Evolutionary conservation across 805 yeast species (phyloP).

Genomic region (Hanseniaspora vineae): DNA sequence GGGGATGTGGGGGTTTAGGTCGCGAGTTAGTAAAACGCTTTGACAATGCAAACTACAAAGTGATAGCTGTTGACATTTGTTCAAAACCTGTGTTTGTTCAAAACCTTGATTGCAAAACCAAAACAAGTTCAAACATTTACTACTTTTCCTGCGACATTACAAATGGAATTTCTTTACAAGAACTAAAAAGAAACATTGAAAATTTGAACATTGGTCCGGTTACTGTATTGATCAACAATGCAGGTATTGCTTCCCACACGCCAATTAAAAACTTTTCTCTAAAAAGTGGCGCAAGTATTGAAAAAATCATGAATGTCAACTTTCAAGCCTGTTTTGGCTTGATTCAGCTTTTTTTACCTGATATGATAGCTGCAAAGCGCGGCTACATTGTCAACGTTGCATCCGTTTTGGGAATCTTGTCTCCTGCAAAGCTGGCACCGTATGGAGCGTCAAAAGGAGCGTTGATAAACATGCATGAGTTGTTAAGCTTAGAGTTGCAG

Average conservation of each 20-base stretch:
- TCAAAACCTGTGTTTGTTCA: slow-evolving; percentile 13
- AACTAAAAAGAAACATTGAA: slow-evolving; percentile 22
- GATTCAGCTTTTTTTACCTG: slow-evolving; percentile 58
- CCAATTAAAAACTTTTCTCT: slow-evolving; percentile 39
- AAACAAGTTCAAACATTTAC: slow-evolving; percentile 24
- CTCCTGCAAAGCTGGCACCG: slow-evolving; percentile 68
- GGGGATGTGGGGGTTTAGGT: slow-evolving; percentile 78
- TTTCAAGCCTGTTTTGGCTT: slow-evolving; percentile 58
- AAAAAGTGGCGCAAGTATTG: slow-evolving; percentile 35
- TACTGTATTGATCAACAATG: slow-evolving; percentile 70
- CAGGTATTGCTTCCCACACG: slow-evolving; percentile 58
- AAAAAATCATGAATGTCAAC: slow-evolving; percentile 51
- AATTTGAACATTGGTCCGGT: slow-evolving; percentile 42
- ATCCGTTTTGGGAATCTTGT: slow-evolving; percentile 71
- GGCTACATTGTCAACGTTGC: slow-evolving; percentile 77
- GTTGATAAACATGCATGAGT: slow-evolving; percentile 70
- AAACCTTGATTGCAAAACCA: too few relatives aligned
- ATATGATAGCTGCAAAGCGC: slow-evolving; percentile 44
- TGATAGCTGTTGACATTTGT: slow-evolving; percentile 53
- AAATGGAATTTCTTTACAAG: slow-evolving; percentile 9
- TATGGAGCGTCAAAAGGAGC: slow-evolving; percentile 92
- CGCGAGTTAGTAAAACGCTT: slow-evolving; percentile 41
- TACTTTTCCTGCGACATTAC: slow-evolving; percentile 67
- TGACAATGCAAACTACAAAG: slow-evolving; percentile 30
- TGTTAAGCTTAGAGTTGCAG: slow-evolving; percentile 50